Evolutionary conservation across 106 monocot species (phyloP).

Genomic region (Gastrodia elata): DNA sequence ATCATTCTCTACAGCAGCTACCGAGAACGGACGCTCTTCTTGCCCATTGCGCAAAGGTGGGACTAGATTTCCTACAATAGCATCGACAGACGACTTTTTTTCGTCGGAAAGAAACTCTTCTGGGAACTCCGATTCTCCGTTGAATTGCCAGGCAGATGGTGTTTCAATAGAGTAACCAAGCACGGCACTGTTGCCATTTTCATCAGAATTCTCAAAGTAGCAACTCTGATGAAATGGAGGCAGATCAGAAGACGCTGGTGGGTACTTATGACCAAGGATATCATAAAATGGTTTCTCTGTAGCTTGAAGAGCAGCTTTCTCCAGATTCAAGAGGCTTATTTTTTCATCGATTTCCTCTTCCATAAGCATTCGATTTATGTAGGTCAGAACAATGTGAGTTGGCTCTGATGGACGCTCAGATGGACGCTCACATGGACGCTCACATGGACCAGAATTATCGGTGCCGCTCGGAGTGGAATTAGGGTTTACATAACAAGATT

Average conservation of each 20-base stretch:
- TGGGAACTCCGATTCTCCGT: too few relatives aligned
- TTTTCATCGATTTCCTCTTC: slow-evolving; percentile 42
- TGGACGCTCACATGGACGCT: slow-evolving; percentile 30
- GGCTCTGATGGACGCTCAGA: too few relatives aligned
- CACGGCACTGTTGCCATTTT: slow-evolving; percentile 12
- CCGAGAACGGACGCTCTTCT: background rate
- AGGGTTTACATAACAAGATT: background rate
- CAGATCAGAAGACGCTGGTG: too few relatives aligned
- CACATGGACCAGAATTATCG: background rate
- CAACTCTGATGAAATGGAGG: background rate
- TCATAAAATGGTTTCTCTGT: slow-evolving; percentile 27
- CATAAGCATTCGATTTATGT: slow-evolving; percentile 36
- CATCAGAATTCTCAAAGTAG: background rate
- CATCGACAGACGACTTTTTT: slow-evolving; percentile 16
- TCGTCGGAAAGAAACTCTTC: slow-evolving; percentile 35
- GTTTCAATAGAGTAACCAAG: too few relatives aligned
- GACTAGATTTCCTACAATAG: slow-evolving; percentile 11
- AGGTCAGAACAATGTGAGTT: slow-evolving; percentile 39
- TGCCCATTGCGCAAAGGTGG: too few relatives aligned
- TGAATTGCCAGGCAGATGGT: too few relatives aligned
- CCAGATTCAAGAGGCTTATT: slow-evolving; percentile 3
- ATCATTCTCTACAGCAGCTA: background rate
- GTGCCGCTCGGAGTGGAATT: background rate
- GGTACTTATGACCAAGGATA: slow-evolving; percentile 5
- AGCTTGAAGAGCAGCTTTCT: slow-evolving; percentile 14